Base-by-base conservation (phyloP, 2,329 filamentous ascomycete genomes). In the Cryphonectria japonica region DNA sequence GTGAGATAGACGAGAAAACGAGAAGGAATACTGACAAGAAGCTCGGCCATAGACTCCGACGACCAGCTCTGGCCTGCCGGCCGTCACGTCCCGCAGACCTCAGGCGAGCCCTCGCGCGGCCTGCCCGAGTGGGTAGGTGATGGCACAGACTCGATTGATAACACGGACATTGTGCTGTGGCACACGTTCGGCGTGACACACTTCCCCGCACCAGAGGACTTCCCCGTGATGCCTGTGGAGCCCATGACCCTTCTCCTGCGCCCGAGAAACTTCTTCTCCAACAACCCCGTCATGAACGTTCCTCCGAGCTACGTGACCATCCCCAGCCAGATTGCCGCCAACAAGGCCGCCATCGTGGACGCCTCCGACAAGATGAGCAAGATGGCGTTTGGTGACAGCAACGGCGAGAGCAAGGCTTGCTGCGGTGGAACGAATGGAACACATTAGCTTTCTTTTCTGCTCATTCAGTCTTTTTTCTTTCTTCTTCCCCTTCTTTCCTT, bases 131-230 rank as follows among this genome's bases (percentile, higher is more conserved):
- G 93, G 93, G 91, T 96, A 75, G 89, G 89, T 34, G 88, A 94
- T 72, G 90, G 92, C 16, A 83, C 83, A 62, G 89, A 87, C 70
- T 87, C 84, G 37, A 90, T 97, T 75, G 92, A 92, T 69, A 92
- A 97, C 83, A 93, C 90, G 0, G 93, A 98, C 78, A 83, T 97
- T 41, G 94, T 98, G 1, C 87, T 97, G 22, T 98, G 94, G 94
- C 94, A 97, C 82, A 97, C 94, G 0, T 98, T 97, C 77, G 95
- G 95, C 50, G 85, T 97, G 50, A 95, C 92, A 0, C 95, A 97
- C 79, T 95, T 97, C 84, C 94, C 95, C 0, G 85, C 92, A 0
- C 94, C 94, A 0, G 95, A 98, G 79, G 95, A 97, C 80, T 97
- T 93, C 84, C 95, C 95, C 41, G 86, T 97, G 76, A 97, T 97